A percentile compares a stretch with the other conserved stretches of the same genome.
These are phyloP conservation scores for Escovopsis weberi DNA, from an alignment of 2,329 filamentous ascomycete genomes.

Conservation along the genomic window DNA sequence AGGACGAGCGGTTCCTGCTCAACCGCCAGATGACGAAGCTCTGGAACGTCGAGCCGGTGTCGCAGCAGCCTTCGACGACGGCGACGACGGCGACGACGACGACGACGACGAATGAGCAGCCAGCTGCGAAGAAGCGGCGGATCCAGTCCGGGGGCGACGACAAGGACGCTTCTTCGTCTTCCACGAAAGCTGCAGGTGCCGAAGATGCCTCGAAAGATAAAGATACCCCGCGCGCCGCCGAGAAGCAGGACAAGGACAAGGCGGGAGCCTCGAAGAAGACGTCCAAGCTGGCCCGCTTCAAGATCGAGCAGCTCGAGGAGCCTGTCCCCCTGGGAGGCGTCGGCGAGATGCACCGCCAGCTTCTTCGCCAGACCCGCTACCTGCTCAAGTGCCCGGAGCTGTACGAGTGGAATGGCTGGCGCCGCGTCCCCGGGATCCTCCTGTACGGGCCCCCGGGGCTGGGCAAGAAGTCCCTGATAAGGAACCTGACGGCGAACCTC, in stretches of 20 bases:
- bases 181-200: constrained; percentile 6
- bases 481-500: constrained; percentile 56
- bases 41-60: constrained; percentile 18
- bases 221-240: constrained; percentile 1
- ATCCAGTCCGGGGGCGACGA: constrained; percentile 16
- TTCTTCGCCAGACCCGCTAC: constrained; percentile 7
- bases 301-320: constrained; percentile 14
- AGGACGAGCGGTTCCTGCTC: constrained; percentile 24
- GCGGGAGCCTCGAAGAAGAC: constrained; percentile 15
- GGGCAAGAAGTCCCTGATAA: constrained; percentile 66
- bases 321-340: constrained; percentile 16
- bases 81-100: not conserved
- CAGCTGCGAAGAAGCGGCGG: constrained; percentile 19
- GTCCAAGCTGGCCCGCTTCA: constrained; percentile 16
- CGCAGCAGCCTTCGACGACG: not conserved
- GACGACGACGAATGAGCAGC: constrained; percentile 9
- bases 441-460: constrained; percentile 69
- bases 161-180: constrained; percentile 3
- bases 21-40: constrained; percentile 28
- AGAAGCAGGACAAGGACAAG: constrained; percentile 13
- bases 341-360: constrained; percentile 10
- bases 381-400: constrained; percentile 11
- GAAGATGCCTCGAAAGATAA: constrained; percentile 1
- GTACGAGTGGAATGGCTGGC: constrained; percentile 7
- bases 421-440: constrained; percentile 41